Evolutionary conservation across 2,329 filamentous ascomycete species (phyloP), one percentile per base, ranked within the genome.

Genomic region (Lachnum nothofagi): DNA sequence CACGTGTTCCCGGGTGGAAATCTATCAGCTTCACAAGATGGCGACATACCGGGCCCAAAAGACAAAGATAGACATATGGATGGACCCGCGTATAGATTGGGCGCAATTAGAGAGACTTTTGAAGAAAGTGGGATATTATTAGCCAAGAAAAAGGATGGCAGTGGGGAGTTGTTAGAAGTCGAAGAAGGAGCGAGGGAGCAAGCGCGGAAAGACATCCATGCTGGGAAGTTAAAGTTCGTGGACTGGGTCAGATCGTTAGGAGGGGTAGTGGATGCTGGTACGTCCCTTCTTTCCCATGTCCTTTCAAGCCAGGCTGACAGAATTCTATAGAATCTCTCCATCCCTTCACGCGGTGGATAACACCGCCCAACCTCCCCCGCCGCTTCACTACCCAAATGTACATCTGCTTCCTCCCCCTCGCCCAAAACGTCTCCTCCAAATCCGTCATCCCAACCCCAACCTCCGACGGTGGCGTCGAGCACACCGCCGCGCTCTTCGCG

Each of bases 371-470:
- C 53, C 72, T 85, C 1, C 78, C 82, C 0, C 88, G 84, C 60
- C 79, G 93, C 39, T 98, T 94, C 70, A 88, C 87, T 0, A 96
- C 91, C 0, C 91, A 96, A 65, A 97, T 97, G 91, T 98, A 97
- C 69, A 67, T 97, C 9, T 95, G 95, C 68, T 84, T 94, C 67
- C 76, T 96, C 2, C 90, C 90, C 0, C 69, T 83, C 12, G 16
- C 37, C 16, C 40, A 51, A 10, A 48, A 47, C 35, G 42, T 58
- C n/a, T 31, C 50, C 2, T 44, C 64, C 4, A 55, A 65, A 5
- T 62, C 59, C 25, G 60, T 53, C 58, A 68, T 62, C 52, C 69
- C 55, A 54, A 77, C 80, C 2, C 85, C 90, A 0, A 86, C 82
- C 0, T 77, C 78, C 52, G 88, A 91, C 60, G 86, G 86, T 20